Conservation (phyloP, 306 rosid species). For the Styphnolobium japonicum region DNA sequence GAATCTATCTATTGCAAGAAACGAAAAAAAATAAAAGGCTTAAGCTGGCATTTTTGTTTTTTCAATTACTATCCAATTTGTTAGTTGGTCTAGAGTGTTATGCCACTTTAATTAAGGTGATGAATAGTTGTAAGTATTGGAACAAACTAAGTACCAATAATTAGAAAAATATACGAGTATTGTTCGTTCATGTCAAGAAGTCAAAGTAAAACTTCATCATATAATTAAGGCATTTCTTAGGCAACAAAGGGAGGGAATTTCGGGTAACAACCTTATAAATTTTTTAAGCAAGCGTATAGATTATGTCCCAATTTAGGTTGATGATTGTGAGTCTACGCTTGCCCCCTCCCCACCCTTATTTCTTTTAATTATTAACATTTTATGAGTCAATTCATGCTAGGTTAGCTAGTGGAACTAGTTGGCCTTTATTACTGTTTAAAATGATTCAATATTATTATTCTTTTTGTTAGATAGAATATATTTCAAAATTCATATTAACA, state of each 20-base stretch:
- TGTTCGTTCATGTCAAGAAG: not conserved
- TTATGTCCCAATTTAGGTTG: slow-evolving; percentile 22
- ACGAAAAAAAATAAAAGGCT: not conserved
- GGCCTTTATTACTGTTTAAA: not conserved
- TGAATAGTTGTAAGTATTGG: slow-evolving; percentile 17
- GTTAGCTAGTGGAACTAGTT: not conserved
- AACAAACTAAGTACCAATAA: slow-evolving; percentile 18
- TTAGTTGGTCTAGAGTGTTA: slow-evolving; percentile 17
- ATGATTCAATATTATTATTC: not conserved
- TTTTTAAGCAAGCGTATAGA: slow-evolving; percentile 19
- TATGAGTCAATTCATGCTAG: slow-evolving; percentile 1
- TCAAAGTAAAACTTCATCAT: slow-evolving; percentile 19
- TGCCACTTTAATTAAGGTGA: slow-evolving; percentile 28
- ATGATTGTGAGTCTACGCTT: slow-evolving; percentile 32
- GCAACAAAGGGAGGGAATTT: slow-evolving; percentile 46
- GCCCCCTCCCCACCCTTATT: not conserved
- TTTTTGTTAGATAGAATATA: not conserved
- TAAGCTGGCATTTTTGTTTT: not conserved
- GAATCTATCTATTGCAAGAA: slow-evolving; percentile 16
- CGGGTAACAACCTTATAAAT: slow-evolving; percentile 30
- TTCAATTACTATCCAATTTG: not conserved
- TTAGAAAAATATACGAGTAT: not conserved
- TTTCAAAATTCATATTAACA: not conserved
- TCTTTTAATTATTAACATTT: not conserved
- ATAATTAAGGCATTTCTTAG: not conserved